phyloP scores from a whole-genome alignment of 2,329 filamentous ascomycete species.

The Penicillium occitanis region DNA sequence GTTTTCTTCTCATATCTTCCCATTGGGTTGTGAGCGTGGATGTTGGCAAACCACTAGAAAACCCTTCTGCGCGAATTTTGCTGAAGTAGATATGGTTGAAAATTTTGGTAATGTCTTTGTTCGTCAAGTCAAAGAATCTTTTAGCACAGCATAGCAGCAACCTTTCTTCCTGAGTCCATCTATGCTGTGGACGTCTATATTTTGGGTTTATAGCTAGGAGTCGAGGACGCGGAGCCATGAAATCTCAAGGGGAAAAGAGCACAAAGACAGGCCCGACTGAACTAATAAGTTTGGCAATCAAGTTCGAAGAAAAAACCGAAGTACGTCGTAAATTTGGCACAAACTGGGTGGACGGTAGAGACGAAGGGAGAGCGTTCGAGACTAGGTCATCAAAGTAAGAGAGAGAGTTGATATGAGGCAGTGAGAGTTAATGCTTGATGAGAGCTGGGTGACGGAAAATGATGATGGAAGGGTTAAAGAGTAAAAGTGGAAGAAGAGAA shows the following conservation, averaged over 20 bases:
- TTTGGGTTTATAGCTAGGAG: not conserved
- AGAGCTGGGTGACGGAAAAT: not conserved
- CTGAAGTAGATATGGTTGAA: slow-evolving; percentile 32
- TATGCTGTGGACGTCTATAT: slow-evolving; percentile 7
- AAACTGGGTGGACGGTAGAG: not conserved
- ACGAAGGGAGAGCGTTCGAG: not conserved
- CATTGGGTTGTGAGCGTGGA: slow-evolving; percentile 27
- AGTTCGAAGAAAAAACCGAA: not conserved
- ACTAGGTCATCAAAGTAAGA: not conserved
- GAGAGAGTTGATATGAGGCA: not conserved
- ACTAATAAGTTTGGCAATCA: not conserved
- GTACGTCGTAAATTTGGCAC: not conserved
- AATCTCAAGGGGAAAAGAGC: too few relatives aligned
- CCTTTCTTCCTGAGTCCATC: slow-evolving; percentile 25
- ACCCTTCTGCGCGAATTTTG: slow-evolving; percentile 26
- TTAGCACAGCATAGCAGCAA: slow-evolving; percentile 30
- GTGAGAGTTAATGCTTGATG: not conserved
- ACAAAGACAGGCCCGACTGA: too few relatives aligned
- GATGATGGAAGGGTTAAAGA: not conserved
- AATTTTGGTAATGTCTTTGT: slow-evolving; percentile 22
- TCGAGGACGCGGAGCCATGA: not conserved
- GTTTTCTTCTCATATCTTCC: slow-evolving; percentile 23
- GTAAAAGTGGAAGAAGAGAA: not conserved
- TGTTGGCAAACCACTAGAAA: slow-evolving; percentile 21
- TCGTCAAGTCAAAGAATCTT: slow-evolving; percentile 26